These are phyloP conservation scores for Aspergillus sp. DNA, from an alignment of 2,329 filamentous ascomycete genomes.

Conservation along the genomic window DNA sequence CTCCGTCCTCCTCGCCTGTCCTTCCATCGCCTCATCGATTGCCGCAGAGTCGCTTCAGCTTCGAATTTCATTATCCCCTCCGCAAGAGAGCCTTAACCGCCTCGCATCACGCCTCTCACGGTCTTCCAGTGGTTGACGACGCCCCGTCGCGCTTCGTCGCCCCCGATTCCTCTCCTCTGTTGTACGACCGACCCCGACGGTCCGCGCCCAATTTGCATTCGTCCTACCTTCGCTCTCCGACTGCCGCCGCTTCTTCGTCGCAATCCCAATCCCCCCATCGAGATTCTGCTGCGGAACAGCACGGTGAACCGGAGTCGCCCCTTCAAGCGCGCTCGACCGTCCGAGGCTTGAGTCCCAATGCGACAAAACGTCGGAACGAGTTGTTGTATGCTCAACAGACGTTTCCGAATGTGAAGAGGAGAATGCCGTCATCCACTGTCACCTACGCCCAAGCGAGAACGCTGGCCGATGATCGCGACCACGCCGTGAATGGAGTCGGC, in stretches of 20 bases:
- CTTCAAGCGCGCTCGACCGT: slow-evolving; percentile 25
- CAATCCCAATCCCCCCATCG: slow-evolving; percentile 12
- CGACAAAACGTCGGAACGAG: slow-evolving; percentile 26
- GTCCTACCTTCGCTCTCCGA: slow-evolving; percentile 16
- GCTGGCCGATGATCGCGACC: slow-evolving; percentile 24
- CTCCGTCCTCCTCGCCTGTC: slow-evolving; percentile 25
- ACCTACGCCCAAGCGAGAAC: slow-evolving; percentile 28
- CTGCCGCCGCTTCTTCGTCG: slow-evolving; percentile 18
- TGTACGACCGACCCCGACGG: slow-evolving; percentile 33
- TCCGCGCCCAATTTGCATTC: slow-evolving; percentile 25
- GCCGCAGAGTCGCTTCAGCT: slow-evolving; percentile 22
- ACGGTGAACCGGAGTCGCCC: slow-evolving; percentile 15
- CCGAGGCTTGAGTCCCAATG: slow-evolving; percentile 26
- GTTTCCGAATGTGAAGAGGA: slow-evolving; percentile 29
- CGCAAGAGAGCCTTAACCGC: slow-evolving; percentile 21
- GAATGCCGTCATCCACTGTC: slow-evolving; percentile 31
- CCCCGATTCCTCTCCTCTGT: slow-evolving; percentile 37
- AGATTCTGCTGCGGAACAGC: slow-evolving; percentile 9
- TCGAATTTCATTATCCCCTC: slow-evolving; percentile 21
- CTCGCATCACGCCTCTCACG: slow-evolving; percentile 13
- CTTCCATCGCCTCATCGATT: slow-evolving; percentile 35
- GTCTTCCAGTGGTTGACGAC: slow-evolving; percentile 9
- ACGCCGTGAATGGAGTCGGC: slow-evolving; percentile 22
- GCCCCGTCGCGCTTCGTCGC: not conserved
- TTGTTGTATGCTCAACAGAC: slow-evolving; percentile 20